Percentiles rank a stretch among this genome's conserved stretches.
These are phyloP conservation scores for Nitzschia palea DNA, from an alignment of 108 stramenopile species.

Conservation along the genomic window DNA sequence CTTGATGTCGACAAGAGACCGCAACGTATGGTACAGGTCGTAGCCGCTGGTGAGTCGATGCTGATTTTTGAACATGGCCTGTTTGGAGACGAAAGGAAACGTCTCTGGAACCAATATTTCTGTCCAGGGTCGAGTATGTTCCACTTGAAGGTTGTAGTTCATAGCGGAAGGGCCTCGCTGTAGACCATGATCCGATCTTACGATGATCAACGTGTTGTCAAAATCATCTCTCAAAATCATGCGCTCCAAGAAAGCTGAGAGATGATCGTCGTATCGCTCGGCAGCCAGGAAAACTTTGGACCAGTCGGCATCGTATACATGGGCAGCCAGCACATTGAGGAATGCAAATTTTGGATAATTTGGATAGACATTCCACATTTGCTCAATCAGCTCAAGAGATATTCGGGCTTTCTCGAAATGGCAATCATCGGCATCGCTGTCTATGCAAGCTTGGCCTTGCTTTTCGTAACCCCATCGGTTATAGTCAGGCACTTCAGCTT, in stretches of 20 bases:
- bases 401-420: conserved; percentile 27
- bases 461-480: conserved; percentile 26
- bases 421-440: conserved; percentile 9
- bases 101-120: conserved; percentile 44
- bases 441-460: conserved; percentile 32
- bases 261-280: conserved; percentile 43
- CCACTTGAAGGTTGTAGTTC: conserved; percentile 52
- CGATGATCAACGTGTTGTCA: conserved; percentile 40
- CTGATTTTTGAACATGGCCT: conserved; percentile 39
- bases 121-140: conserved; percentile 53
- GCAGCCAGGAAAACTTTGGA: conserved; percentile 28
- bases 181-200: conserved; percentile 55
- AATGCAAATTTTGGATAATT: conserved; percentile 50
- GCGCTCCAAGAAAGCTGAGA: conserved; percentile 28
- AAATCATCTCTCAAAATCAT: conserved; percentile 31
- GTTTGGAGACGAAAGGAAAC: conserved; percentile 20
- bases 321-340: conserved; percentile 57
- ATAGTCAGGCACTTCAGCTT: neutral
- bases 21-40: conserved; percentile 49
- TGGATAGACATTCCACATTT: conserved; percentile 45
- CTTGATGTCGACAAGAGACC: conserved; percentile 26
- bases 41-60: conserved; percentile 38
- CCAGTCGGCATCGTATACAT: conserved; percentile 43
- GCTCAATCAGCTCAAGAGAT: conserved; percentile 33
- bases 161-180: conserved; percentile 42